Base-by-base conservation (phyloP, 345 rosid species). In the Gossypium mustelinum region DNA sequence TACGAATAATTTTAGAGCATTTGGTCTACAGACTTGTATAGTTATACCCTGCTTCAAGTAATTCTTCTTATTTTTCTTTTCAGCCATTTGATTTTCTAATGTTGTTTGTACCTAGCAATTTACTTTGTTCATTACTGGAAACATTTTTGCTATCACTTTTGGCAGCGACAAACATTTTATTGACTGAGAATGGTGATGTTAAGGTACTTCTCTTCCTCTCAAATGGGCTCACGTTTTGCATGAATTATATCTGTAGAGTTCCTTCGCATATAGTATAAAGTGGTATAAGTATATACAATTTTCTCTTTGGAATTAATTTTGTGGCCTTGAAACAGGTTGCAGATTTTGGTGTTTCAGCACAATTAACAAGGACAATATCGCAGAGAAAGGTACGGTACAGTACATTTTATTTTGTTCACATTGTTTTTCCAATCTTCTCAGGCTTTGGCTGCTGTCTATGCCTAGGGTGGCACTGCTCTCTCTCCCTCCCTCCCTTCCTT, bases 341-440 rank as follows among this genome's bases (percentile, higher is more conserved):
- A 29, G 99, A 96, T 85, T 96, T 96, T 89, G 99, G 99, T 47
- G 99, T 96, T 75, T 96, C 99, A 82, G 98, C 98, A 20, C 99
- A 96, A 80, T 83, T 96, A 73, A 96, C 99, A n/a, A 90, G 98
- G 82, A 96, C 98, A 58, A 96, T 96, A 84, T 96, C 98, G 60
- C 87, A 94, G 86, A 93, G 99, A 85, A 96, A 96, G 97, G 99
- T 96, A 84, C 43, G 98, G 99, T 96, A 84, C 43, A 13, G 5
- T 52, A 3, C 62, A 51, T 27, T 64, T 75, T 82, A 45, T 71
- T 79, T 59, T 66, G 48, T 58, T 57, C 64, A 75, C 48, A 34
- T 73, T 14, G 45, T 11, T 44, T 25, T 59, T 10, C 73, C 24
- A 50, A 69, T 70, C 34, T 56, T 47, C 41, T 47, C 57, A 24